Conservation (phyloP, 345 rosid species). For the Eucalyptus melliodora region DNA sequence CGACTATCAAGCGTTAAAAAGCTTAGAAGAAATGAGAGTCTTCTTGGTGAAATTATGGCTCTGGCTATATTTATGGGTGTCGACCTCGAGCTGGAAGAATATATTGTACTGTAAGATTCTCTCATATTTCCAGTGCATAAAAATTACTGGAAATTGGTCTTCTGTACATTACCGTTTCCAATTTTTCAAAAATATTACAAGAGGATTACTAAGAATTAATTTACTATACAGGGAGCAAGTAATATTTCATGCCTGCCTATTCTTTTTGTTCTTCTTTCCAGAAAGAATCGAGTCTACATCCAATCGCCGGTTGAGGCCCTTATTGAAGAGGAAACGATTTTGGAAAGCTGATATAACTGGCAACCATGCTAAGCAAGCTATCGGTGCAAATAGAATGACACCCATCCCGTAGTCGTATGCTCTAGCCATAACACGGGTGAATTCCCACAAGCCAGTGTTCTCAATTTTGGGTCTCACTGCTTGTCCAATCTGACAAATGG, state of each 20-base stretch:
- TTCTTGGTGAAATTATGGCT: not conserved
- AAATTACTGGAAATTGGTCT: not conserved
- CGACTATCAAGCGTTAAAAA: not conserved
- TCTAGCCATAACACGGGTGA: conserved; percentile 58
- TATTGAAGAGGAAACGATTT: conserved; percentile 83
- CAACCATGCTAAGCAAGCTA: conserved; percentile 87
- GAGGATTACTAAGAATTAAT: not conserved
- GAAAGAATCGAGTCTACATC: conserved; percentile 91
- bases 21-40: not conserved
- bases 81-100: not conserved
- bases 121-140: not conserved
- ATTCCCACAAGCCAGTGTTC: conserved; percentile 65
- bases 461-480: conserved; percentile 76
- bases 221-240: not conserved
- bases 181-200: not conserved
- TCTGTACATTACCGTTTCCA: not conserved
- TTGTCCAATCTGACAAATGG: conserved; percentile 62
- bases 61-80: not conserved
- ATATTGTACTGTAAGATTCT: not conserved
- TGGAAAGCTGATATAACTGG: conserved; percentile 84
- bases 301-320: conserved; percentile 73
- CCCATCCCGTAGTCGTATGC: conserved; percentile 98
- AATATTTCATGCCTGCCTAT: not conserved
- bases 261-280: conserved; percentile 56
- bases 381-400: conserved; percentile 61